A percentile compares a stretch with the other conserved stretches of the same genome.
These are phyloP conservation scores for Theobroma grandiflorum DNA, from an alignment of 441 rosid genomes.

Conservation along the genomic window DNA sequence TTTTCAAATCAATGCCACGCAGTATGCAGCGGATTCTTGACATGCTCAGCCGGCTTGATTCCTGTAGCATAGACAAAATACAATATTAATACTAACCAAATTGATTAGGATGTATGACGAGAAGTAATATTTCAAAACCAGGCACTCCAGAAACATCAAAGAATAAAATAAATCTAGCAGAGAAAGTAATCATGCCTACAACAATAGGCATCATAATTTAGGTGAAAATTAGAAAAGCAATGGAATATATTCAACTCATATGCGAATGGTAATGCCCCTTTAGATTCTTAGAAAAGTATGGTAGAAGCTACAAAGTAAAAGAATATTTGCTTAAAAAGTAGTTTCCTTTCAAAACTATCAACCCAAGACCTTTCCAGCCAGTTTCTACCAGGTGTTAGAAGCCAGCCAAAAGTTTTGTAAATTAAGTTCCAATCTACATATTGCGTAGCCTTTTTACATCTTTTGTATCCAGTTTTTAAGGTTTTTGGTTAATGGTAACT, in stretches of 20 bases:
- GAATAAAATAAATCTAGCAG: background rate
- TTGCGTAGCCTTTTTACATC: background rate
- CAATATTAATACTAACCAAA: slow-evolving; percentile 11
- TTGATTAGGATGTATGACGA: background rate
- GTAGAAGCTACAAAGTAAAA: slow-evolving; percentile 1
- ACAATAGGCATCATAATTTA: background rate
- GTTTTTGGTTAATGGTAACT: background rate
- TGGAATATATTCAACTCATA: slow-evolving; percentile 14
- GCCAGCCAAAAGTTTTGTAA: background rate
- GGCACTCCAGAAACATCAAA: background rate
- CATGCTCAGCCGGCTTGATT: slow-evolving; percentile 67
- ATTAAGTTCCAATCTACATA: background rate
- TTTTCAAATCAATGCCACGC: slow-evolving; percentile 72
- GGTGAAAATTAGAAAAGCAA: background rate
- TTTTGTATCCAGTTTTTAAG: background rate
- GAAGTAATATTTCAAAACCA: background rate
- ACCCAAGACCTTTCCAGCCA: slow-evolving; percentile 14
- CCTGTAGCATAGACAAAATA: slow-evolving; percentile 50
- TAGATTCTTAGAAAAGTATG: slow-evolving; percentile 21
- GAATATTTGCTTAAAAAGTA: slow-evolving; percentile 10
- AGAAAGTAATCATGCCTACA: background rate
- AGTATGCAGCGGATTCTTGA: slow-evolving; percentile 83
- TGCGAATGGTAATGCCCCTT: background rate
- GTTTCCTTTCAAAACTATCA: slow-evolving; percentile 17
- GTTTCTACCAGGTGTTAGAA: slow-evolving; percentile 19